These are phyloP conservation scores for Populus nigra DNA, from an alignment of 345 rosid species.

Conservation along the genomic window DNA sequence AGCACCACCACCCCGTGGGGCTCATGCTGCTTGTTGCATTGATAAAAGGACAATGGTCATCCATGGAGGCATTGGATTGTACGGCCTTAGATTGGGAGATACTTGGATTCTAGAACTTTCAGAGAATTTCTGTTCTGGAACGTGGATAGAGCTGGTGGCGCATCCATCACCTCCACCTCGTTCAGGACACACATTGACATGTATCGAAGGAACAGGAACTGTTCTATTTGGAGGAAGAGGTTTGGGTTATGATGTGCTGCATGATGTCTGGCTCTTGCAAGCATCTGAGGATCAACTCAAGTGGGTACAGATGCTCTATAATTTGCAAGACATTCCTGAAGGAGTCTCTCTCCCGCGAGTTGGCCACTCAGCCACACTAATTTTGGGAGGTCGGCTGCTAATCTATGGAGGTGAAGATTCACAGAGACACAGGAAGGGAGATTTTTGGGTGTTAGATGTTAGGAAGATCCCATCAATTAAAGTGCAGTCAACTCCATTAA, in stretches of 20 bases:
- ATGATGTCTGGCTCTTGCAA: slow-evolving; percentile 82
- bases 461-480: slow-evolving; percentile 43
- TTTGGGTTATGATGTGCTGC: slow-evolving; percentile 69
- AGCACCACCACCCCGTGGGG: slow-evolving; percentile 84
- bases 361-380: slow-evolving; percentile 82
- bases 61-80: slow-evolving; percentile 79
- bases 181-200: slow-evolving; percentile 89
- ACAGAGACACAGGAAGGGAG: slow-evolving; percentile 69
- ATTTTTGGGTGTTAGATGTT: slow-evolving; percentile 78
- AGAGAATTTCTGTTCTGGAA: slow-evolving; percentile 51
- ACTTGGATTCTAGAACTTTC: slow-evolving; percentile 82
- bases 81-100: slow-evolving; percentile 69
- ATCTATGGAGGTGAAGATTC: slow-evolving; percentile 96
- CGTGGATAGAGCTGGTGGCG: slow-evolving; percentile 58
- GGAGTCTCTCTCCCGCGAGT: slow-evolving; percentile 74
- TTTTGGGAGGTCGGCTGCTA: slow-evolving; percentile 68
- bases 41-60: slow-evolving; percentile 65
- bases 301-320: slow-evolving; percentile 68
- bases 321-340: slow-evolving; percentile 47
- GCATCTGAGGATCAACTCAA: slow-evolving; percentile 35
- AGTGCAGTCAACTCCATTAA: slow-evolving; percentile 33
- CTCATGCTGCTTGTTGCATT: slow-evolving; percentile 85
- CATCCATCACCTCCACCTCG: slow-evolving; percentile 77
- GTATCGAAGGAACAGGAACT: slow-evolving; percentile 45
- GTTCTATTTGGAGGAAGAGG: slow-evolving; percentile 95